These are phyloP conservation scores for Herpetomonas tarakana DNA, from an alignment of 208 protist genomes.

Conservation along the genomic window DNA sequence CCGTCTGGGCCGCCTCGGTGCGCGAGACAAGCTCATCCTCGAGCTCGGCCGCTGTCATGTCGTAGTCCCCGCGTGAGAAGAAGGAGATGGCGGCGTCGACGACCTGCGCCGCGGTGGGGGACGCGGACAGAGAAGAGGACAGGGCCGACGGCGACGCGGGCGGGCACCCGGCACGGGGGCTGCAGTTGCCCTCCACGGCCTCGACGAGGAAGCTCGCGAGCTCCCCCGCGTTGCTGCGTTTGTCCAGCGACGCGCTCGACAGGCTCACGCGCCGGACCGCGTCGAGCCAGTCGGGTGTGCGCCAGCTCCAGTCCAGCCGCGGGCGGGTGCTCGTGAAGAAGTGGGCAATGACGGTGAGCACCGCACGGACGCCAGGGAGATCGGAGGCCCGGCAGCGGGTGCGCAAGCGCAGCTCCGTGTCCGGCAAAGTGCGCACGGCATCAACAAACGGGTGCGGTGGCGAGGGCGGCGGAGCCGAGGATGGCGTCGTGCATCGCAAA, in stretches of 20 bases:
- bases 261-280: slow-evolving; percentile 53
- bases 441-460: slow-evolving; percentile 1
- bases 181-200: slow-evolving; percentile 18
- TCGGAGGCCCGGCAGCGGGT: slow-evolving; percentile 59
- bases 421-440: slow-evolving; percentile 1
- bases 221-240: slow-evolving; percentile 20
- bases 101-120: slow-evolving; percentile 12
- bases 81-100: slow-evolving; percentile 26
- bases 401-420: slow-evolving; percentile 25
- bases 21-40: neutral
- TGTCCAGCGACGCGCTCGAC: slow-evolving; percentile 33
- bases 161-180: slow-evolving; percentile 1
- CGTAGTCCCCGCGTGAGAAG: slow-evolving; percentile 3
- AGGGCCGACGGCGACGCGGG: neutral
- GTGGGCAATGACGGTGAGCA: slow-evolving; percentile 47
- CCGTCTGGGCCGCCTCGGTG: neutral
- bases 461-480: neutral
- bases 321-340: slow-evolving; percentile 19
- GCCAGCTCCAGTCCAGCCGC: slow-evolving; percentile 28
- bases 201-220: slow-evolving; percentile 36
- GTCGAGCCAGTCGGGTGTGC: slow-evolving; percentile 51
- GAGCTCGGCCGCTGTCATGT: neutral
- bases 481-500: neutral
- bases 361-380: slow-evolving; percentile 46
- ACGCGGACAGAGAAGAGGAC: slow-evolving; percentile 4